phyloP scores from a whole-genome alignment of 805 yeast genomes.

The Candida namnaoensis region DNA sequence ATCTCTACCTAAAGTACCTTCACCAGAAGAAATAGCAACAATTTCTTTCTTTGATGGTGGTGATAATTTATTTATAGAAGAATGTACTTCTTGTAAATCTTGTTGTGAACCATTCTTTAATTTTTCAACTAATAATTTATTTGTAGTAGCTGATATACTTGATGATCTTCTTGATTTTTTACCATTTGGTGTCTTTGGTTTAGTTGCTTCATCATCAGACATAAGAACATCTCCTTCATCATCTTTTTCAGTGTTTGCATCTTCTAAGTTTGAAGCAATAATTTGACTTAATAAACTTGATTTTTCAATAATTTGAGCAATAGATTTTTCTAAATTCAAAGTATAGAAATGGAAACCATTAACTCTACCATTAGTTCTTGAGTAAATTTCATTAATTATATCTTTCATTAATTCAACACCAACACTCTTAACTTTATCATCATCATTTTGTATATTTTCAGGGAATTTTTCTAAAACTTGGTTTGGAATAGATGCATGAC shows the following conservation, averaged over 20 bases:
- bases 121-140: conserved; percentile 28
- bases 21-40: conserved; percentile 74
- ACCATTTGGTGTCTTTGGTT: neutral
- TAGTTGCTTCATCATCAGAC: conserved; percentile 14
- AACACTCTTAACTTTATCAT: conserved; percentile 67
- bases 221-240: conserved; percentile 23
- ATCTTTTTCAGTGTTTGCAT: conserved; percentile 18
- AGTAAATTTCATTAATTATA: conserved; percentile 49
- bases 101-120: conserved; percentile 13
- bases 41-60: conserved; percentile 44
- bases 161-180: conserved; percentile 12
- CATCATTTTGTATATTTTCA: conserved; percentile 52
- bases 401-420: conserved; percentile 72
- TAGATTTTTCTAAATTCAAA: conserved; percentile 83
- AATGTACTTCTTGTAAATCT: conserved; percentile 12
- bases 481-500: conserved; percentile 78
- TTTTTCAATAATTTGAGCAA: conserved; percentile 71
- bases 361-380: conserved; percentile 45
- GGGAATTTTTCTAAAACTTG: conserved; percentile 46
- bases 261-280: conserved; percentile 33
- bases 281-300: conserved; percentile 46
- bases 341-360: conserved; percentile 91
- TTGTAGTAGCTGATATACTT: conserved; percentile 24
- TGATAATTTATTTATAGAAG: conserved; percentile 5
- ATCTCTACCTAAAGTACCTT: conserved; percentile 77